These are phyloP conservation scores for Phaeosphaeriaceae sp. DNA, from an alignment of 2,329 filamentous ascomycete species.

Conservation along the genomic window DNA sequence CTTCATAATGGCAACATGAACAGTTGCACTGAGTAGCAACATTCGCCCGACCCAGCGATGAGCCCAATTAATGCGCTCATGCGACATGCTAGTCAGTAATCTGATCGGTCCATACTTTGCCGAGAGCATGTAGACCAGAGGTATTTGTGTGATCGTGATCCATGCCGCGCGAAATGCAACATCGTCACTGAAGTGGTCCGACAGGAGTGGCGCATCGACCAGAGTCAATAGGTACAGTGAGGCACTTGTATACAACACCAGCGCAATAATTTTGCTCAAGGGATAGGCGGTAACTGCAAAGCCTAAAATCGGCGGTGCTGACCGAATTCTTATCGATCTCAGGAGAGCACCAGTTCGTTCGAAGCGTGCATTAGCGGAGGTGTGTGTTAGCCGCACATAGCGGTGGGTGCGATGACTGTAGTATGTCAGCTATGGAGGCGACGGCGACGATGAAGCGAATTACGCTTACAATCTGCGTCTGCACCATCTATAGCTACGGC, in stretches of 20 bases:
- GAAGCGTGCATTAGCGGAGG: not conserved
- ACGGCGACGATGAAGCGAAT: not conserved
- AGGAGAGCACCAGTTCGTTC: conserved; percentile 9
- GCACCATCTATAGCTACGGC: conserved; percentile 13
- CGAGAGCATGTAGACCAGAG: conserved; percentile 34
- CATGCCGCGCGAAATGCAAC: conserved; percentile 40
- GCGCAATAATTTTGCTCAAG: conserved; percentile 10
- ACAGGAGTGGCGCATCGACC: conserved; percentile 30
- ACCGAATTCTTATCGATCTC: conserved; percentile 10
- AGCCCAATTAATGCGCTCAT: conserved; percentile 33
- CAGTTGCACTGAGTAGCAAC: conserved; percentile 34
- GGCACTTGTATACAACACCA: conserved; percentile 11
- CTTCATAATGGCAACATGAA: conserved; percentile 35
- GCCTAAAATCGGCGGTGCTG: conserved; percentile 5
- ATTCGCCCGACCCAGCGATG: conserved; percentile 33
- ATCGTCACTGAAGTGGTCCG: conserved; percentile 34
- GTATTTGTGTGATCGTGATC: conserved; percentile 37
- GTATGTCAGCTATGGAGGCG: conserved; percentile 1
- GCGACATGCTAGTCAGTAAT: conserved; percentile 23
- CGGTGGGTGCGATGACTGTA: conserved; percentile 11
- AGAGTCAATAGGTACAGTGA: conserved; percentile 18
- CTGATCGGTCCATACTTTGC: conserved; percentile 34
- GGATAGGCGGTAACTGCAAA: conserved; percentile 3
- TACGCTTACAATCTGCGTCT: conserved; percentile 13
- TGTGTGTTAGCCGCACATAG: not conserved